A percentile compares a stretch with the other conserved stretches of the same genome.
Evolutionary conservation across 2,329 filamentous ascomycete species (phyloP).

Genomic region (Tolypocladium tundrense): DNA sequence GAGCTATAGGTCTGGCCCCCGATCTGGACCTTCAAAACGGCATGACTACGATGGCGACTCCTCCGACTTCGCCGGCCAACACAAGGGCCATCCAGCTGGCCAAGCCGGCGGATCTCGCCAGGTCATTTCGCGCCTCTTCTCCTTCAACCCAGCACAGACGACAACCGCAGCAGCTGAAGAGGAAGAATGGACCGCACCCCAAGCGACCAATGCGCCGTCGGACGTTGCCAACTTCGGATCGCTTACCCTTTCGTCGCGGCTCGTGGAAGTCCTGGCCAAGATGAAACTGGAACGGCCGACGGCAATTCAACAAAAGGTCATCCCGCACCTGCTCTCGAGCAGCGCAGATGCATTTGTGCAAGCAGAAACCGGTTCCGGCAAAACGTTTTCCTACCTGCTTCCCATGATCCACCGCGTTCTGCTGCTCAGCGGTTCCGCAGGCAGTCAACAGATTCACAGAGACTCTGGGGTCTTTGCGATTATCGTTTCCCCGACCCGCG

Average conservation of each 20-base stretch:
- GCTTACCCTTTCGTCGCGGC: conserved; percentile 67
- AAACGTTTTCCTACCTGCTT: conserved; percentile 90
- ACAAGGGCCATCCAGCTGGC: conserved; percentile 12
- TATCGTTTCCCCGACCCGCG: conserved; percentile 85
- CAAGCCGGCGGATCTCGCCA: conserved; percentile 29
- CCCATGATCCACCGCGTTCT: conserved; percentile 86
- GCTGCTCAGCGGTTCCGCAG: conserved; percentile 52
- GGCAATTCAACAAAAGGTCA: conserved; percentile 84
- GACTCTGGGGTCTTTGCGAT: conserved; percentile 89
- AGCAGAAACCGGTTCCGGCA: conserved; percentile 93
- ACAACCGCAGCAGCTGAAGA: conserved; percentile 45
- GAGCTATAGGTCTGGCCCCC: neutral
- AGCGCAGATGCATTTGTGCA: conserved; percentile 92
- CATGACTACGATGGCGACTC: conserved; percentile 5
- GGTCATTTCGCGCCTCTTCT: conserved; percentile 85
- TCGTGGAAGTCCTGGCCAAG: conserved; percentile 79
- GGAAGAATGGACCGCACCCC: conserved; percentile 43
- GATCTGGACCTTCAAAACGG: neutral
- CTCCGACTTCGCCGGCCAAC: conserved; percentile 7
- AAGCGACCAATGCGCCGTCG: conserved; percentile 82
- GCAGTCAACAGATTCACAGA: conserved; percentile 55
- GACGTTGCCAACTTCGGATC: conserved; percentile 81
- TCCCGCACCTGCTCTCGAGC: conserved; percentile 67
- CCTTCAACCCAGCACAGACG: conserved; percentile 70
- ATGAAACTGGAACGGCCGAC: conserved; percentile 85